Evolutionary conservation across 2,329 filamentous ascomycete species (phyloP), one percentile per base, ranked within the genome.

Genomic region (Stagonosporopsis rhizophila): DNA sequence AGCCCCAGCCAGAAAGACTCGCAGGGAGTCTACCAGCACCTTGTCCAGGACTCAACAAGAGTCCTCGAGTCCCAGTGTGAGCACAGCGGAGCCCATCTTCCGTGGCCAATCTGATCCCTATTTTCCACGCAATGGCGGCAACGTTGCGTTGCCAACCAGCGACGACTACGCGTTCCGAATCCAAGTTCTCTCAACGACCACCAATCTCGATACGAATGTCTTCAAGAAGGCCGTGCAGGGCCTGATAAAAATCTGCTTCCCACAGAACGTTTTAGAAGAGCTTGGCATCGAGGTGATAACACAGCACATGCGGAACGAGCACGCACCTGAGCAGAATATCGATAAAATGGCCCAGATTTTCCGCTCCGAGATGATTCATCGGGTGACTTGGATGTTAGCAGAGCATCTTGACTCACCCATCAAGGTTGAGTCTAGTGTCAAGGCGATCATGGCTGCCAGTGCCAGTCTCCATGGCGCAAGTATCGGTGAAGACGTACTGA

Each of bases 231-330:
- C 69, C 0, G 62, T 72, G 1, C 61, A 66, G 52, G 70, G 67
- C 1, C 52, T 73, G 0, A 57, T 70, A 2, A 55, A 65, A 5
- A 65, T 71, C 3, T 72, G 71, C 42, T 72, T 73, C 17, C 69
- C 71, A 1, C 44, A 66, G 2, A 49, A 54, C 9, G 39, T 71
- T 3, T 46, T 72, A 0, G 58, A 70, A 1, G 60, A 71, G 22
- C 44, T 71, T 0, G 66, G 69, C 2, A 19, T 65, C 5, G 53
- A 64, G 4, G 34, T 70, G 0, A 32, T 72, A 3, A 46, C 59
- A 2, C 42, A 53, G 12, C 68, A 71, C 23, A 71, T 73, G 69
- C 53, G 44, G 2, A 53, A 68, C 11, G 44, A 59, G 4, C 41
- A 56, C 1, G 69, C 65, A 0, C 44, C 58, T 0, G 30, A 55